These are phyloP conservation scores for Vitis hybrid DNA, from an alignment of 177 flowering plant species.

Conservation along the genomic window DNA sequence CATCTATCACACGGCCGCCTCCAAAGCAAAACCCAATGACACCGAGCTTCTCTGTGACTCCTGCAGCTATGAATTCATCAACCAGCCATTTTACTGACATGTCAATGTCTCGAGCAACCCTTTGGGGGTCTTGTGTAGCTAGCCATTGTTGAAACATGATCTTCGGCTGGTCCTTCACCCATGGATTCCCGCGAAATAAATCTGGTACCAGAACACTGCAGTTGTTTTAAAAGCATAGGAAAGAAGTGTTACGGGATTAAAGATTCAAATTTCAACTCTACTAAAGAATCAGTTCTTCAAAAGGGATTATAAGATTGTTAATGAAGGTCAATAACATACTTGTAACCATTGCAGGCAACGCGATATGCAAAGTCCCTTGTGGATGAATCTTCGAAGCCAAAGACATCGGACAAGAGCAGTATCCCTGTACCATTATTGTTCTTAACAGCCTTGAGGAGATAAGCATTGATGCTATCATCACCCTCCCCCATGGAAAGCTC, in stretches of 20 bases:
- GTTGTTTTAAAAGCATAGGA: neutral
- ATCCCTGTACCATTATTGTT: constrained; percentile 85
- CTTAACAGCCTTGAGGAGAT: constrained; percentile 78
- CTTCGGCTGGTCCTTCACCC: constrained; percentile 53
- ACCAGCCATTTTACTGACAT: constrained; percentile 69
- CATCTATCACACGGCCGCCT: constrained; percentile 67
- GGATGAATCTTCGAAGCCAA: constrained; percentile 75
- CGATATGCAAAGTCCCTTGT: constrained; percentile 92
- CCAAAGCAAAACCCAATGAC: constrained; percentile 88
- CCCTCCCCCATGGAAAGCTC: constrained; percentile 77
- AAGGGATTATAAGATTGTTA: neutral
- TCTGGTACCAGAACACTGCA: constrained; percentile 93
- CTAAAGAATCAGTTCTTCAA: too few species aligned
- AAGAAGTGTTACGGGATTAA: neutral
- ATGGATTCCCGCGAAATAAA: constrained; percentile 77
- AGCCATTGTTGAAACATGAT: constrained; percentile 55
- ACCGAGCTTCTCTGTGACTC: constrained; percentile 74
- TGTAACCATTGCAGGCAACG: constrained; percentile 93
- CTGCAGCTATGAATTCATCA: constrained; percentile 72
- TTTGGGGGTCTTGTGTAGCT: constrained; percentile 37
- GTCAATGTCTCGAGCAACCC: constrained; percentile 53
- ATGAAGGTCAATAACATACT: constrained; percentile 40
- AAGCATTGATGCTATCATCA: constrained; percentile 48
- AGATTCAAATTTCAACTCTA: neutral
- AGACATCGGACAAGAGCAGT: constrained; percentile 75